Evolutionary conservation across 2,329 filamentous ascomycete species (phyloP).

Genomic region (Colletotrichum zoysiae): DNA sequence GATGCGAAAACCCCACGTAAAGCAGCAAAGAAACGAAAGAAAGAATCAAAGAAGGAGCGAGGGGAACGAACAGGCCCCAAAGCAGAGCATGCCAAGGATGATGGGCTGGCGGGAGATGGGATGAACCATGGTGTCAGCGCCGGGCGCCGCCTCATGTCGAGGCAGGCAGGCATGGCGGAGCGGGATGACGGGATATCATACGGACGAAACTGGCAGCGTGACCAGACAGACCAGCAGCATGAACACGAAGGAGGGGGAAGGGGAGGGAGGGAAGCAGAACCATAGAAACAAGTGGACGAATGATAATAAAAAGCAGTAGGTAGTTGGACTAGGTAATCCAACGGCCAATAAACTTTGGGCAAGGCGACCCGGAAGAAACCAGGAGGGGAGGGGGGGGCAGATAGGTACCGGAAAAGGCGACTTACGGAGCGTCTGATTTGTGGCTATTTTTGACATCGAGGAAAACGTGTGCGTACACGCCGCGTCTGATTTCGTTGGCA

Average conservation of each 20-base stretch:
- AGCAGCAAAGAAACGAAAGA: neutral
- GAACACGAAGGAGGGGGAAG: neutral
- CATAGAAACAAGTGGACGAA: conserved; percentile 2
- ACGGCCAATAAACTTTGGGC: neutral
- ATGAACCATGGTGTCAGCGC: conserved; percentile 32
- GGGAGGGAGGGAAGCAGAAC: neutral
- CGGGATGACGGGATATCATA: conserved; percentile 1
- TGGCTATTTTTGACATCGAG: conserved; percentile 43
- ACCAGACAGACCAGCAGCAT: neutral
- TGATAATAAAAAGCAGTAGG: neutral
- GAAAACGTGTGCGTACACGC: conserved; percentile 40
- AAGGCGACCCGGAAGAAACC: neutral
- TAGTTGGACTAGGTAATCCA: neutral
- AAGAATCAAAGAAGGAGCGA: neutral
- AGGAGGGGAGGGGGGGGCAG: neutral
- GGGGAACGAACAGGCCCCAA: too few relatives aligned
- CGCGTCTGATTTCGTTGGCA: conserved; percentile 41
- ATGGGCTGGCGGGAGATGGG: conserved; percentile 5
- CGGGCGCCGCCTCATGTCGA: conserved; percentile 12
- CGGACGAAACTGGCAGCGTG: neutral
- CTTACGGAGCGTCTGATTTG: conserved; percentile 46
- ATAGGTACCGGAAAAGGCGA: conserved; percentile 15
- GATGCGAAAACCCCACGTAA: conserved; percentile 8
- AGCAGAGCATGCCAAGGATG: conserved; percentile 3
- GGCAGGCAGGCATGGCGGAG: neutral